Base-by-base conservation (phyloP, 2,329 filamentous ascomycete species). In the Phoma sp. region DNA sequence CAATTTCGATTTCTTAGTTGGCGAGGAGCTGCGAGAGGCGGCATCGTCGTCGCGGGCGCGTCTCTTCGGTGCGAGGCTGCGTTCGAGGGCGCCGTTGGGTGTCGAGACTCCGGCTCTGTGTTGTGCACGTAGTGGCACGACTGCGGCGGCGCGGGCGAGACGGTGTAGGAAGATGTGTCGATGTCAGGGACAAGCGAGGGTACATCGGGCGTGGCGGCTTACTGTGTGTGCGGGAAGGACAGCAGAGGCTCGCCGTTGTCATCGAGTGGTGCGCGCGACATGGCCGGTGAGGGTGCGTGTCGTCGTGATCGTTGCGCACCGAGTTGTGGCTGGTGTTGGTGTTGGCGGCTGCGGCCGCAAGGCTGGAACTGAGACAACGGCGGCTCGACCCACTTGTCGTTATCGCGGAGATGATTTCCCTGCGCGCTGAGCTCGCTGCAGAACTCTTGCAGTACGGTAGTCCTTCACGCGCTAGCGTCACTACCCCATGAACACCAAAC, bases 151-250 rank as follows among this genome's bases (percentile, higher is more conserved):
- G 40, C 25, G 15, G 40, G 28, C 40, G 40, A 32, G 25, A 43
- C 40, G 25, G 40, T 43, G 28, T 30, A 30, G 5, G 28, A n/a
- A 3, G 40, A 43, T 18, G 26, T 20, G 25, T 43, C 40, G 15
- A 43, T 43, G 28, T 43, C 40, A 32, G 40, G 40, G 25, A 43
- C 40, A 18, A 43, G 40, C 26, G 40, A 43, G 14, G 40, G 40
- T 14, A 43, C 40, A 23, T 43, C 40, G 17, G 40, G 40, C 17
- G 39, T 18, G 40, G 25, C 26, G 40, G 40, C n/a, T n/a, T n/a
- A n/a, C n/a, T n/a, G n/a, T n/a, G 23, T 25, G 23, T 9, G 23
- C 23, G 23, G 25, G 26, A 43, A 43, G 32, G 40, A 32, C 25
- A 43, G 26, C 40, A n/a, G 25, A 43, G 40, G 25, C 26, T 43